Evolutionary conservation across 2,329 filamentous ascomycete genomes (phyloP).

Genomic region (Colletotrichum tabaci): DNA sequence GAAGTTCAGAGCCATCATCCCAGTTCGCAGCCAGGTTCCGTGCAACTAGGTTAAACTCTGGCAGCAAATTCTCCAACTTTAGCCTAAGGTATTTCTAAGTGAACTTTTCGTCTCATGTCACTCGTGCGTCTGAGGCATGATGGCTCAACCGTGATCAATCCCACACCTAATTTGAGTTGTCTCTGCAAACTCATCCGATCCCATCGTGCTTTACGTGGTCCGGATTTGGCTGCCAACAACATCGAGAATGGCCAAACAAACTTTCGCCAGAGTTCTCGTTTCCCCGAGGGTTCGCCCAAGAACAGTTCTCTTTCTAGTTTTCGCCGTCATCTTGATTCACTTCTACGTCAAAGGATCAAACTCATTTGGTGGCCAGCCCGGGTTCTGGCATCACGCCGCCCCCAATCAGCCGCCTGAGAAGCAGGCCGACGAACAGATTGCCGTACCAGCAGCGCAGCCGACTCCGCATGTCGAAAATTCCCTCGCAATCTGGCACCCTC

Average conservation of each 20-base stretch:
- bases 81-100: neutral
- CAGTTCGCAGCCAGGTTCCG: too few species aligned
- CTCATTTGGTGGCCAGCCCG: neutral
- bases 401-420: neutral
- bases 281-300: neutral
- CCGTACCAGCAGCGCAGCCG: neutral
- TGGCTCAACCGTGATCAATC: too few species aligned
- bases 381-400: neutral
- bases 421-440: neutral
- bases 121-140: neutral
- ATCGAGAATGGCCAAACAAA: constrained; percentile 3
- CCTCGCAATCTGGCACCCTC: neutral
- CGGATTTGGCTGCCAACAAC: neutral
- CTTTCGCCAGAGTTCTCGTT: neutral
- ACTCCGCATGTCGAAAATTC: neutral
- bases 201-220: neutral
- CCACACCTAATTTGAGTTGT: neutral
- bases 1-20: neutral
- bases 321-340: neutral
- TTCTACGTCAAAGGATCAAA: neutral
- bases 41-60: too few species aligned
- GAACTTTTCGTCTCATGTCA: neutral
- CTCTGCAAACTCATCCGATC: constrained; percentile 1
- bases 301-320: neutral
- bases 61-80: neutral